Evolutionary conservation across 441 rosid genomes (phyloP).

Genomic region (Capsella rubella): DNA sequence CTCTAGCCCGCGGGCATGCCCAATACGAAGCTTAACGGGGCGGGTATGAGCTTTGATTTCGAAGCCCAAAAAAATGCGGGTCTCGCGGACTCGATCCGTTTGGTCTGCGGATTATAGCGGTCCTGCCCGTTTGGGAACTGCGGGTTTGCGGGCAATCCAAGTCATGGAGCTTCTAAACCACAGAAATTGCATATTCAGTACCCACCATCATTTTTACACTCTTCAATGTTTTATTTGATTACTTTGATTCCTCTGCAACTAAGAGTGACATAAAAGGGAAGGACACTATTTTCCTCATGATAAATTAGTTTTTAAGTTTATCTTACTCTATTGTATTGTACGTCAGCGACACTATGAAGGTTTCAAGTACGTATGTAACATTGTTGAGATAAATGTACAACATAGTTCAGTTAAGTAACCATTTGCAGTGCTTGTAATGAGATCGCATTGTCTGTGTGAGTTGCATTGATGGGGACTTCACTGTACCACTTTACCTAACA

Average conservation of each 20-base stretch:
- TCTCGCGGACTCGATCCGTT: too few relatives aligned
- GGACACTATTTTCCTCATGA: slow-evolving; percentile 28
- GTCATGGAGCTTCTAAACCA: slow-evolving; percentile 18
- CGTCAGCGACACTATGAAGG: slow-evolving; percentile 26
- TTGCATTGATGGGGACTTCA: slow-evolving; percentile 14
- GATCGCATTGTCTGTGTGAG: neutral
- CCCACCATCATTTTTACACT: slow-evolving; percentile 10
- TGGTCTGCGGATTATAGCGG: too few relatives aligned
- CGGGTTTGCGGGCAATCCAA: neutral
- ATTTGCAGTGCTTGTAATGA: slow-evolving; percentile 22
- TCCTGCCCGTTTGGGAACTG: too few relatives aligned
- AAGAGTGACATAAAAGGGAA: neutral
- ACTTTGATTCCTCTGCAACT: slow-evolving; percentile 28
- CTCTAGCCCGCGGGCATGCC: too few relatives aligned
- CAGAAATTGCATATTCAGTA: slow-evolving; percentile 10
- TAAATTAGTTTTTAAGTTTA: neutral
- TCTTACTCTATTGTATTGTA: neutral
- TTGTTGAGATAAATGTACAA: slow-evolving; percentile 15
- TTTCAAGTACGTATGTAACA: slow-evolving; percentile 32
- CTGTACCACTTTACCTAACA: slow-evolving; percentile 31
- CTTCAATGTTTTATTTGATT: slow-evolving; percentile 28
- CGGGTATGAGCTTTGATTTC: too few relatives aligned
- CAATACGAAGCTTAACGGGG: too few relatives aligned
- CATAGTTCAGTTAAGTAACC: neutral
- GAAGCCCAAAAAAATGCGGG: too few relatives aligned